A percentile compares a stretch with the other conserved stretches of the same genome.
Evolutionary conservation across 768 basidiomycete genomes (phyloP).

Genomic region (Psilocybe sp.): DNA sequence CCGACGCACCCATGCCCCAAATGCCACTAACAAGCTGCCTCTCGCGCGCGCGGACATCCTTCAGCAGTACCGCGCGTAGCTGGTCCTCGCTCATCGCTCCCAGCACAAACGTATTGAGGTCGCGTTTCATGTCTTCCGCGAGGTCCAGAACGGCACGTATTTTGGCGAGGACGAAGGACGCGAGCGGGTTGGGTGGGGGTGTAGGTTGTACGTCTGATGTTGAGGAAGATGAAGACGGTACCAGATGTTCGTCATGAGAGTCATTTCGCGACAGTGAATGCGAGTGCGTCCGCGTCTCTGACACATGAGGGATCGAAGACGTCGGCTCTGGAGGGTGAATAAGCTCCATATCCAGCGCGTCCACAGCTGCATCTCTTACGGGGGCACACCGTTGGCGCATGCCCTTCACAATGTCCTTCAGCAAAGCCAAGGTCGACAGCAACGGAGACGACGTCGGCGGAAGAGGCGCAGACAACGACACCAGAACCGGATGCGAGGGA

Average conservation of each 20-base stretch:
- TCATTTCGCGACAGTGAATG: too few relatives aligned
- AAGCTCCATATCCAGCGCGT: slow-evolving; percentile 26
- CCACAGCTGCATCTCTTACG: slow-evolving; percentile 53
- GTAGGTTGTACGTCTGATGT: not conserved
- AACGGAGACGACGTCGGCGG: slow-evolving; percentile 70
- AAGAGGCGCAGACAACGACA: slow-evolving; percentile 52
- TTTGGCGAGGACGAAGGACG: slow-evolving; percentile 45
- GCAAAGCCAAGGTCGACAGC: slow-evolving; percentile 48
- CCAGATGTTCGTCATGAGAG: too few relatives aligned
- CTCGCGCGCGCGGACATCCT: slow-evolving; percentile 55
- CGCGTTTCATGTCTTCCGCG: slow-evolving; percentile 63
- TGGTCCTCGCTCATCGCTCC: slow-evolving; percentile 68
- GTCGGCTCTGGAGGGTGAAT: not conserved
- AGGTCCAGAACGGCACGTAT: slow-evolving; percentile 48
- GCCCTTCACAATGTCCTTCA: slow-evolving; percentile 50
- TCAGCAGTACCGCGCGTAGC: slow-evolving; percentile 42
- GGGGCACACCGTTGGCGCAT: slow-evolving; percentile 68
- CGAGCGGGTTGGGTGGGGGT: slow-evolving; percentile 27
- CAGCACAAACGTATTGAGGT: slow-evolving; percentile 62
- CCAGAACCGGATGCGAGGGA: slow-evolving; percentile 44
- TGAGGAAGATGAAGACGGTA: too few relatives aligned
- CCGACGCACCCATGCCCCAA: slow-evolving; percentile 42
- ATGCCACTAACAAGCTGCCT: slow-evolving; percentile 49
- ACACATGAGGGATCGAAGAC: too few relatives aligned
- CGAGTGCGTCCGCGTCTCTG: too few relatives aligned